Conservation (phyloP, 345 rosid species). For the Garcia nutans region DNA sequence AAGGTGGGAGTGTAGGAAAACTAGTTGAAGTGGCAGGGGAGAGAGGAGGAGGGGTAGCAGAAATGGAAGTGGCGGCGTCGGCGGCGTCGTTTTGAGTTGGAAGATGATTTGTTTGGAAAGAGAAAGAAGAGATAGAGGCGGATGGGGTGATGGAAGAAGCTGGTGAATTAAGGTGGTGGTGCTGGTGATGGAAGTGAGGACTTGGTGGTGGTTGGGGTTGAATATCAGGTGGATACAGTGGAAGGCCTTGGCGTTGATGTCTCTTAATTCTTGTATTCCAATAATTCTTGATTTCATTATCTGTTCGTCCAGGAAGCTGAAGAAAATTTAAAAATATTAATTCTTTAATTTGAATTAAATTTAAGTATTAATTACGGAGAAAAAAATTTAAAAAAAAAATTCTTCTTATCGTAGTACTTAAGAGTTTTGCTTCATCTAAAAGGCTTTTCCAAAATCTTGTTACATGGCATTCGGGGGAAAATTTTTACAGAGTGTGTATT, state of each 20-base stretch:
- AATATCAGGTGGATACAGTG: conserved; percentile 42
- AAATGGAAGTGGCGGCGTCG: conserved; percentile 1
- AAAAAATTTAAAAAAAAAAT: no score
- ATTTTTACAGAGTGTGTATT: no score
- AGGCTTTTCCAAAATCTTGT: no score
- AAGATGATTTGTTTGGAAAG: conserved; percentile 14
- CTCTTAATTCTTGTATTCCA: conserved; percentile 33
- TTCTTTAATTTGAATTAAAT: no score
- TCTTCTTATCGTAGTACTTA: no score
- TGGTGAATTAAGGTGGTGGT: not conserved
- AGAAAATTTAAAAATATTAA: no score
- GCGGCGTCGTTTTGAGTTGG: not conserved
- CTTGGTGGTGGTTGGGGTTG: conserved; percentile 35
- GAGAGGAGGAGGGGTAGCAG: conserved; percentile 7
- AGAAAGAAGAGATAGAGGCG: conserved; percentile 16
- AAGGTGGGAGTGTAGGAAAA: conserved; percentile 7
- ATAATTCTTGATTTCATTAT: conserved; percentile 31
- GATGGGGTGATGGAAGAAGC: not conserved
- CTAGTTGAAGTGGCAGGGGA: conserved; percentile 9
- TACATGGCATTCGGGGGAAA: no score
- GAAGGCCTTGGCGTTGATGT: conserved; percentile 27
- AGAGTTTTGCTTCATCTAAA: no score
- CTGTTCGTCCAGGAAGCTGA: conserved; percentile 31
- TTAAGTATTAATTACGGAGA: no score
- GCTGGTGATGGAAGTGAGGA: not conserved